phyloP scores from a whole-genome alignment of 441 rosid species.

The Arabidopsis hybrid region DNA sequence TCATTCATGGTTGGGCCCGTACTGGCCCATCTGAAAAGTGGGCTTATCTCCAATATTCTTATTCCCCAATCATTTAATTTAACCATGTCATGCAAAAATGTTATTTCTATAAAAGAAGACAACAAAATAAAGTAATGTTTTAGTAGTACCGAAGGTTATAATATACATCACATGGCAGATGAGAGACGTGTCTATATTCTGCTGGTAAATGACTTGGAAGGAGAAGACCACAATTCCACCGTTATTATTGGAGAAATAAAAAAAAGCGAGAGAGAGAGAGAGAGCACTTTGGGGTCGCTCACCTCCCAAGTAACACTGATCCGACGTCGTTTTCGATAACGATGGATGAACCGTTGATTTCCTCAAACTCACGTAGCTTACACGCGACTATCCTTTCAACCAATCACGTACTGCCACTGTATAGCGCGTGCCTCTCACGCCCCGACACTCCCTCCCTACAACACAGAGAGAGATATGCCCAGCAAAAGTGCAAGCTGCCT shows the following conservation, averaged over 20 bases:
- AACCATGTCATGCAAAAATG: not conserved
- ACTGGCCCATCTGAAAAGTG: conserved; percentile 16
- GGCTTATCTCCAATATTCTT: not conserved
- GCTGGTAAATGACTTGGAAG: conserved; percentile 20
- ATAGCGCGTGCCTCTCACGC: conserved; percentile 37
- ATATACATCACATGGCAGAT: conserved; percentile 1
- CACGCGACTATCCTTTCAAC: conserved; percentile 32
- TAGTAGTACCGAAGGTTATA: not conserved
- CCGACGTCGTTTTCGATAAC: conserved; percentile 33
- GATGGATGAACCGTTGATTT: conserved; percentile 31
- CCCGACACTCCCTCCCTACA: conserved; percentile 22
- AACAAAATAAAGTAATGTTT: not conserved
- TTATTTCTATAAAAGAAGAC: no score
- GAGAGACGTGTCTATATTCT: conserved; percentile 35
- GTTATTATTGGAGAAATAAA: conserved; percentile 20
- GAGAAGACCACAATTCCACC: conserved; percentile 1
- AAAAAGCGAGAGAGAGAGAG: not conserved
- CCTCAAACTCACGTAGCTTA: conserved; percentile 39
- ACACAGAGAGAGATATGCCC: no score
- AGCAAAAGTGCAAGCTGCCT: no score
- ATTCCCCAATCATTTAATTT: not conserved
- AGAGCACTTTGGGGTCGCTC: conserved; percentile 22
- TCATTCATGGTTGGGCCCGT: conserved; percentile 10
- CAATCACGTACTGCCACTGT: conserved; percentile 13
- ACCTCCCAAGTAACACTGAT: conserved; percentile 37